Percentiles rank a stretch among this genome's conserved stretches.
Evolutionary conservation across 208 protist species (phyloP).

Genomic region (Crithidia brevicula): DNA sequence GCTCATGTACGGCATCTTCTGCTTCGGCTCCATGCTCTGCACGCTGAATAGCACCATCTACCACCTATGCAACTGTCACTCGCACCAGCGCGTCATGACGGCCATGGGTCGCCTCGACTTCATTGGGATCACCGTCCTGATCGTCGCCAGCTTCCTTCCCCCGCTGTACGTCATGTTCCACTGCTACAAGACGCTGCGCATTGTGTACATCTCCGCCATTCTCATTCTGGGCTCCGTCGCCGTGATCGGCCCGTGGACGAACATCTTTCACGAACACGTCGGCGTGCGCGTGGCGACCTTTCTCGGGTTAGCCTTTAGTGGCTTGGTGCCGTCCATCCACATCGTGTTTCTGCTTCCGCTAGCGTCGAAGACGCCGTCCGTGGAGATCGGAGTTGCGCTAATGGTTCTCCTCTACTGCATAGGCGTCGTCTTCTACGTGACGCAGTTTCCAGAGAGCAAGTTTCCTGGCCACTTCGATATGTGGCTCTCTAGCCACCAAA

Average conservation of each 20-base stretch:
- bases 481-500: constrained; percentile 71
- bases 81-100: constrained; percentile 48
- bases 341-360: constrained; percentile 44
- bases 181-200: constrained; percentile 62
- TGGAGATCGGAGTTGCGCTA: constrained; percentile 45
- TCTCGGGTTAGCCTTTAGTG: constrained; percentile 66
- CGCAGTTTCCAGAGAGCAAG: constrained; percentile 71
- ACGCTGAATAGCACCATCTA: constrained; percentile 78
- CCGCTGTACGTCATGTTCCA: constrained; percentile 81
- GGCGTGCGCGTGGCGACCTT: constrained; percentile 66
- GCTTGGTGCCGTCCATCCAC: constrained; percentile 68
- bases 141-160: constrained; percentile 83
- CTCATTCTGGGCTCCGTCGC: constrained; percentile 62
- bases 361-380: constrained; percentile 28
- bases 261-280: constrained; percentile 54
- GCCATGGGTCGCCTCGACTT: constrained; percentile 81
- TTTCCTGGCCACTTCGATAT: constrained; percentile 78
- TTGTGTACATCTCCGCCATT: constrained; percentile 71
- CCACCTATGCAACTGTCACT: constrained; percentile 71
- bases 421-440: constrained; percentile 80
- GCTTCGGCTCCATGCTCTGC: constrained; percentile 73
- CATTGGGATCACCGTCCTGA: constrained; percentile 84
- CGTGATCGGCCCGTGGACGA: constrained; percentile 70
- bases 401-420: constrained; percentile 76
- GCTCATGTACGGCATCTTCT: constrained; percentile 77